Conservation (phyloP, 78 protist genomes). For the Bigelowiella natans region DNA sequence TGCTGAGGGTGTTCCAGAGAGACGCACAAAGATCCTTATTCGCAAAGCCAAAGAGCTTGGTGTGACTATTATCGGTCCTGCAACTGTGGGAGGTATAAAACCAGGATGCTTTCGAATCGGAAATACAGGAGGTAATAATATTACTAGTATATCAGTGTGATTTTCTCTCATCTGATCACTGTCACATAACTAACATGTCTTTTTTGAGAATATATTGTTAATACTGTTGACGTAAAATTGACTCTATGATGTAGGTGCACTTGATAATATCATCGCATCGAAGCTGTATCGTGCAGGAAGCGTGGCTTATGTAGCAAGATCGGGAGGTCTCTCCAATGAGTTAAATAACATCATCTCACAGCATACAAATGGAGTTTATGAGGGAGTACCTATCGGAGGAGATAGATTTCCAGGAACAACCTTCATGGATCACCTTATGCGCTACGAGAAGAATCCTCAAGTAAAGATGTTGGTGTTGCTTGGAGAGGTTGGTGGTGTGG, state of each 20-base stretch:
- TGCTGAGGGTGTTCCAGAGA: constrained; percentile 89
- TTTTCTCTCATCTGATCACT: no score
- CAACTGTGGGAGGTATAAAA: constrained; percentile 87
- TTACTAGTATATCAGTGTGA: no score
- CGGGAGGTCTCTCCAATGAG: constrained; percentile 75
- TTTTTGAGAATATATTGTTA: no score
- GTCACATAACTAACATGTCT: no score
- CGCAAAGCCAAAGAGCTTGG: constrained; percentile 20
- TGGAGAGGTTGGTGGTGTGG: constrained; percentile 86
- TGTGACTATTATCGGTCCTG: constrained; percentile 77
- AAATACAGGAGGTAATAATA: constrained; percentile 85
- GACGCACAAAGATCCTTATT: constrained; percentile 48
- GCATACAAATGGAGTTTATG: constrained; percentile 71
- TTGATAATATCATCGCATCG: constrained; percentile 77
- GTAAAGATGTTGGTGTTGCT: constrained; percentile 71
- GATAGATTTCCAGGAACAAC: constrained; percentile 80
- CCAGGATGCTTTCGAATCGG: constrained; percentile 85
- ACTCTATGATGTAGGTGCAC: constrained; percentile 19
- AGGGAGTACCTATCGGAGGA: constrained; percentile 88
- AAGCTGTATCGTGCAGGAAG: constrained; percentile 80
- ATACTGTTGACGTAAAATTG: no score
- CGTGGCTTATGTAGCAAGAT: constrained; percentile 73
- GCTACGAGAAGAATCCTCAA: constrained; percentile 47
- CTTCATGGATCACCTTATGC: constrained; percentile 59
- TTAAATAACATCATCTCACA: constrained; percentile 72